These are phyloP conservation scores for Ustilago vetiveriae DNA, from an alignment of 1,284 basidiomycete genomes.

Conservation along the genomic window DNA sequence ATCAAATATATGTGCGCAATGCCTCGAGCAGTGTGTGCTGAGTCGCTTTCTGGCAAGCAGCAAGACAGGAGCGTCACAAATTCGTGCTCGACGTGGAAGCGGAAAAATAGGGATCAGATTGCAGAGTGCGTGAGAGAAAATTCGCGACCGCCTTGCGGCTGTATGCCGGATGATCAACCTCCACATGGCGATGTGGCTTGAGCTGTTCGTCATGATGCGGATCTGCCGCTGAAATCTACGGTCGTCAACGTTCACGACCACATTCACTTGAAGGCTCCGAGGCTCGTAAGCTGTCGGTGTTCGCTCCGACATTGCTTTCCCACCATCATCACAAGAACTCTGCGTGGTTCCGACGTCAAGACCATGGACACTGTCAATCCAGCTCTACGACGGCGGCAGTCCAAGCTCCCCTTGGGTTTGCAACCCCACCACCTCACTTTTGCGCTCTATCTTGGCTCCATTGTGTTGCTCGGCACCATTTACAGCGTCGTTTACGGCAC, in stretches of 20 bases:
- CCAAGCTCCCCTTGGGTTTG: conserved; percentile 28
- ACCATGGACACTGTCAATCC: conserved; percentile 13
- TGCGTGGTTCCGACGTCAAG: not conserved
- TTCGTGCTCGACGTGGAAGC: not conserved
- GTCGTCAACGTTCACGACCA: not conserved
- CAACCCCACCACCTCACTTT: conserved; percentile 46
- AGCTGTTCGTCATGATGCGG: conserved; percentile 1
- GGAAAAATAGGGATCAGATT: not conserved
- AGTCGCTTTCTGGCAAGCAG: no score
- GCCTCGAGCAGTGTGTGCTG: no score
- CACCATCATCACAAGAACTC: not conserved
- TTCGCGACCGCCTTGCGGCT: no score
- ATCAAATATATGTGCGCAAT: no score
- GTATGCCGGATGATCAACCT: no score
- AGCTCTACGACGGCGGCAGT: conserved; percentile 12
- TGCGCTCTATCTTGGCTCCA: conserved; percentile 64
- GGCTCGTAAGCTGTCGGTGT: no score
- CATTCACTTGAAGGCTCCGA: no score
- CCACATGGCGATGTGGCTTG: conserved; percentile 3
- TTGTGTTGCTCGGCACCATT: conserved; percentile 71
- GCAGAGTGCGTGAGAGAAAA: no score
- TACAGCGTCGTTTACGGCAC: conserved; percentile 73
- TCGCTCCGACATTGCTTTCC: not conserved
- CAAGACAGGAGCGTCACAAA: no score
- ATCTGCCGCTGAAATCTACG: not conserved